Base-by-base conservation (phyloP, 2,329 filamentous ascomycete genomes). In the Sordariomycetes sp. region DNA sequence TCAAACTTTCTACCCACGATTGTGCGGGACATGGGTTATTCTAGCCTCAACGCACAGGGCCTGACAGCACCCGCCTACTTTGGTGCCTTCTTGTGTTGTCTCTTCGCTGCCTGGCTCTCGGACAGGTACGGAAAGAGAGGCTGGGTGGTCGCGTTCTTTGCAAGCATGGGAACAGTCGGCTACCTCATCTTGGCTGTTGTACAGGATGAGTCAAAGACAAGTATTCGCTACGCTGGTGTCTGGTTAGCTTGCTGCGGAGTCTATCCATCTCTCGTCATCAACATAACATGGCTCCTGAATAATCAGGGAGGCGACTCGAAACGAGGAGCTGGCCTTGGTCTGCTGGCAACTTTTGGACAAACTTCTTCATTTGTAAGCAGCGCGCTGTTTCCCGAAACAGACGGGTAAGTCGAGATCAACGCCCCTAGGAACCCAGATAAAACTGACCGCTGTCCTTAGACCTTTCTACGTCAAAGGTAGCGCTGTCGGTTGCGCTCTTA, bases 1-100 rank as follows among this genome's bases (percentile, higher is more conserved):
- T 56, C 61, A 4, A 57, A 57, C 15, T 64, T 61, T 30, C 47
- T 64, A 2, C 61, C 61, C 1, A 63, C 59, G 6, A 63, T 64
- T 29, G 42, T 64, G 8, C 21, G 51, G 18, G 51, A 55, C 17
- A 55, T 64, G 53, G 61, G 61, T 4, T 62, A 58, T 35, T 54
- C 48, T 1, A 47, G 48, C 4, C 39, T 64, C 34, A 46, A 57
- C 18, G 57, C 61, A 1, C 59, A 65, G 36, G 61, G 61, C 1
- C 45, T 65, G 1, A 50, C 57, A 1, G 61, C 61, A 1, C 61
- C 60, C 1, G 53, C 58, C 3, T 65, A 64, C 38, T 52, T 64
- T 25, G 44, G 40, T 4, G 52, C 60, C 3, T 64, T 63, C 33
- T 24, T 63, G 1, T 47, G 49, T 29, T 54, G 49, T 21, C 35